These are phyloP conservation scores for Metschnikowia corniflorae DNA, from an alignment of 805 yeast genomes.

Conservation along the genomic window DNA sequence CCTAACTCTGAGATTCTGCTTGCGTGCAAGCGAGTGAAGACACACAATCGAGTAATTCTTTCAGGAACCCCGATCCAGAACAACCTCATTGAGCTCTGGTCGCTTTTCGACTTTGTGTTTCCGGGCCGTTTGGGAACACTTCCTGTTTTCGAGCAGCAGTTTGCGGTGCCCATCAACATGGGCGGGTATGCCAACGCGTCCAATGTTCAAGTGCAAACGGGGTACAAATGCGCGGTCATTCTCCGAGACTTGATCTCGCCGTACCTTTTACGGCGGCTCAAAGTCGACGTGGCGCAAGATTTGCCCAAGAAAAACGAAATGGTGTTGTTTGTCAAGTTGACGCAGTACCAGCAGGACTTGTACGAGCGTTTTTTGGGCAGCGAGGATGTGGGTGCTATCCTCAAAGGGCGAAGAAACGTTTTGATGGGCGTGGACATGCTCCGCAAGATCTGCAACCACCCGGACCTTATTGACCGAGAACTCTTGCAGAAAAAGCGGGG, in stretches of 20 bases:
- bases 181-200: slow-evolving; percentile 99
- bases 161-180: slow-evolving; percentile 85
- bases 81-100: slow-evolving; percentile 89
- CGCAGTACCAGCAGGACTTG: slow-evolving; percentile 67
- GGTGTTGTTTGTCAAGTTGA: slow-evolving; percentile 87
- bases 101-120: slow-evolving; percentile 88
- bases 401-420: slow-evolving; percentile 74
- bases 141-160: slow-evolving; percentile 91
- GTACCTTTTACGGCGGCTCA: slow-evolving; percentile 79
- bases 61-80: slow-evolving; percentile 98
- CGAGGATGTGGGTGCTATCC: slow-evolving; percentile 67
- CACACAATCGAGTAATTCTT: slow-evolving; percentile 80
- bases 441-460: slow-evolving; percentile 94
- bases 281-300: slow-evolving; percentile 92
- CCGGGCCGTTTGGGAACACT: slow-evolving; percentile 94
- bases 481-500: slow-evolving; percentile 29
- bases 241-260: slow-evolving; percentile 87
- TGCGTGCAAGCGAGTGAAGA: slow-evolving; percentile 76
- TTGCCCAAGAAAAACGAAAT: slow-evolving; percentile 90
- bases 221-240: slow-evolving; percentile 92
- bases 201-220: slow-evolving; percentile 92
- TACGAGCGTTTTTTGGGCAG: slow-evolving; percentile 74
- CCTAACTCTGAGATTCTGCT: slow-evolving; percentile 88
- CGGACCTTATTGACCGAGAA: slow-evolving; percentile 66
- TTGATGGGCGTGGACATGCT: slow-evolving; percentile 86